Conservation (phyloP, 2,329 filamentous ascomycete genomes). For the Cytospora piceicola region DNA sequence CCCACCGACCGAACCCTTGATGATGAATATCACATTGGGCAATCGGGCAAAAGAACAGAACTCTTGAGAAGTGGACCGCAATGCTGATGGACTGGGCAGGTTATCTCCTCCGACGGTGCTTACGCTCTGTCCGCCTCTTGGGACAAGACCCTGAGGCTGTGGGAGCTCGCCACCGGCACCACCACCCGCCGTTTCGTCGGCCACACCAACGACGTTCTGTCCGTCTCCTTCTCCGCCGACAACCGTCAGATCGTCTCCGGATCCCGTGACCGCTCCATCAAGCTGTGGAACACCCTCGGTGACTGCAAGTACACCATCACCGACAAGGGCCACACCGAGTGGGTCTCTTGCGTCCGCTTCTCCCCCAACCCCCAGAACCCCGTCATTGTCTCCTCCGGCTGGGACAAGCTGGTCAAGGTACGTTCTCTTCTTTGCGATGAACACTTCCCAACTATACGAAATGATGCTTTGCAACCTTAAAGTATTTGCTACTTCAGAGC, state of each 20-base stretch:
- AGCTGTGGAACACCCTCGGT: constrained; percentile 99
- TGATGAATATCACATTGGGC: constrained; percentile 4
- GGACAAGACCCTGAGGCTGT: constrained; percentile 99
- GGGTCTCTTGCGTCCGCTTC: constrained; percentile 99
- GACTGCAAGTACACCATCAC: constrained; percentile 99
- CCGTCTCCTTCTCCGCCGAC: constrained; percentile 99
- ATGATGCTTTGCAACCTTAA: constrained; percentile 89
- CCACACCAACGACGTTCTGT: constrained; percentile 99
- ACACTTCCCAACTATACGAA: constrained; percentile 45
- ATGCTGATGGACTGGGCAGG: constrained; percentile 60
- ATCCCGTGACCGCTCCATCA: constrained; percentile 97
- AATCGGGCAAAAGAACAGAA: constrained; percentile 19
- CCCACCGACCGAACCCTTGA: constrained; percentile 18
- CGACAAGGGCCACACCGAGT: constrained; percentile 99
- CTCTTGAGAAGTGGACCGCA: constrained; percentile 29
- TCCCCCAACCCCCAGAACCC: constrained; percentile 99
- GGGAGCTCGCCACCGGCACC: constrained; percentile 96
- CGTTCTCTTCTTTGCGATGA: constrained; percentile 46
- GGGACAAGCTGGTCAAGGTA: constrained; percentile 99
- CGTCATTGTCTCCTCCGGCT: constrained; percentile 96
- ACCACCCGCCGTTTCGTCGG: constrained; percentile 98
- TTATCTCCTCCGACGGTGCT: constrained; percentile 99
- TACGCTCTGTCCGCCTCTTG: constrained; percentile 98
- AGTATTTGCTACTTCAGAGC: constrained; percentile 99
- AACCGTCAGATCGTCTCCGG: constrained; percentile 99